Evolutionary conservation across 306 rosid species (phyloP), one percentile per base, ranked within the genome.

Genomic region (Dalbergia cochinchinensis): DNA sequence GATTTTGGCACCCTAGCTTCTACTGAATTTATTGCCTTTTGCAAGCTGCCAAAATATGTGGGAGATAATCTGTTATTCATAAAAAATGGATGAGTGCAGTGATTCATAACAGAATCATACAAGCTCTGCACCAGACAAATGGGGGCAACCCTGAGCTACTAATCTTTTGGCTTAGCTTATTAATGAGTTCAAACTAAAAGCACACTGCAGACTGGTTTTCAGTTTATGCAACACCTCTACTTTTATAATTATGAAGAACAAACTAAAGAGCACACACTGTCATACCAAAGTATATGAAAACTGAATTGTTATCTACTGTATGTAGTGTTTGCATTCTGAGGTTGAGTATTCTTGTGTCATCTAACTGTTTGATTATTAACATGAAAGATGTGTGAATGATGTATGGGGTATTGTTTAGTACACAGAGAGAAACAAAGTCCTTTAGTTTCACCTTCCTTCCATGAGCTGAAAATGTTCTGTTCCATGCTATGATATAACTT

Each of bases 391-490:
- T 16, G 55, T 22, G 34, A 16, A 39, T 66, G 51, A 83, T 77
- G 7, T 86, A 55, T 18, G 48, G 48, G 62, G 72, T 70, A 59
- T 73, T 74, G 68, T 39, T n/a, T 42, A 9, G 58, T 55, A 12
- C 66, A 44, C 53, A 45, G 15, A 47, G 15, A 47, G 42, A 63
- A 42, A 63, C 47, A 45, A 18, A 26, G 41, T 42, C 31, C 42
- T 63, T 41, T 66, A 58, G 53, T 22, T 73, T 42, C 47, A 69
- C 54, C 64, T 65, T 79, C 68, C 62, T 83, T 81, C 54, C 72
- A 50, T 22, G 66, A 75, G 54, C 57, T 76, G 57, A 65, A 79
- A 65, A 53, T 60, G 31, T 35, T 64, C 33, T 77, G 33, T 65
- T 73, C 51, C 69, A 11, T 83, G 57, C 57, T 67, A 42, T 62